phyloP scores from a whole-genome alignment of 2,329 filamentous ascomycete genomes.

The Hypomyces rosellus region DNA sequence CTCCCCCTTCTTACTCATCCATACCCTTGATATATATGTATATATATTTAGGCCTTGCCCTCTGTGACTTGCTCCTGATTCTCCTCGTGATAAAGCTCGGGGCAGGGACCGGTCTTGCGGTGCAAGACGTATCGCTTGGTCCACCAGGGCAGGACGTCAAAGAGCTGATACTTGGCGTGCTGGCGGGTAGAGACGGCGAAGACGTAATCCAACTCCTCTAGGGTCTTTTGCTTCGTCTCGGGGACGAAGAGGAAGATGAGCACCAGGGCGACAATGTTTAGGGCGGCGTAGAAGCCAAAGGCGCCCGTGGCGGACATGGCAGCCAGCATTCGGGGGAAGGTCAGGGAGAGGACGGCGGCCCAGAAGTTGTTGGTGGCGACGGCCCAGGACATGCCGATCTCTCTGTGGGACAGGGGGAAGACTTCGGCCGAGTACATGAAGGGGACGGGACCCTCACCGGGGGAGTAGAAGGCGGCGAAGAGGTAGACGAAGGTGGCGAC shows the following conservation, averaged over 20 bases:
- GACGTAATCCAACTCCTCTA: conserved; percentile 33
- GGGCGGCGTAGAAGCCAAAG: conserved; percentile 37
- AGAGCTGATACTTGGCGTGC: conserved; percentile 9
- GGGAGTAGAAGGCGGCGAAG: conserved; percentile 58
- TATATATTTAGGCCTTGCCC: conserved; percentile 4
- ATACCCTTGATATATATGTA: neutral
- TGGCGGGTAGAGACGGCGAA: conserved; percentile 7
- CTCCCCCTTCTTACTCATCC: neutral
- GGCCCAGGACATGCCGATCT: conserved; percentile 61
- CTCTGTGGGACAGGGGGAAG: conserved; percentile 59
- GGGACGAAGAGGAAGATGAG: conserved; percentile 44
- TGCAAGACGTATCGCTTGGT: conserved; percentile 7
- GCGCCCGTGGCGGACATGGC: conserved; percentile 27
- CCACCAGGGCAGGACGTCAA: conserved; percentile 10
- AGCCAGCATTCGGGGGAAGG: conserved; percentile 40
- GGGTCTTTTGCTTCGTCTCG: conserved; percentile 42
- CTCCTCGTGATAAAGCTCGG: conserved; percentile 7
- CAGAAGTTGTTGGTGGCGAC: conserved; percentile 34
- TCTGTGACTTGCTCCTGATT: conserved; percentile 2
- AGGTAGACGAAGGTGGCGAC: conserved; percentile 57
- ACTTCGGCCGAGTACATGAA: conserved; percentile 62
- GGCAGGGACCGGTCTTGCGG: conserved; percentile 8
- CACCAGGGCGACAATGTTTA: conserved; percentile 38
- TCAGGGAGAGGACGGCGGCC: conserved; percentile 49
- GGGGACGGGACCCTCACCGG: conserved; percentile 59